These are phyloP conservation scores for Papiliotrema flavescens DNA, from an alignment of 1,284 basidiomycete species.

Conservation along the genomic window DNA sequence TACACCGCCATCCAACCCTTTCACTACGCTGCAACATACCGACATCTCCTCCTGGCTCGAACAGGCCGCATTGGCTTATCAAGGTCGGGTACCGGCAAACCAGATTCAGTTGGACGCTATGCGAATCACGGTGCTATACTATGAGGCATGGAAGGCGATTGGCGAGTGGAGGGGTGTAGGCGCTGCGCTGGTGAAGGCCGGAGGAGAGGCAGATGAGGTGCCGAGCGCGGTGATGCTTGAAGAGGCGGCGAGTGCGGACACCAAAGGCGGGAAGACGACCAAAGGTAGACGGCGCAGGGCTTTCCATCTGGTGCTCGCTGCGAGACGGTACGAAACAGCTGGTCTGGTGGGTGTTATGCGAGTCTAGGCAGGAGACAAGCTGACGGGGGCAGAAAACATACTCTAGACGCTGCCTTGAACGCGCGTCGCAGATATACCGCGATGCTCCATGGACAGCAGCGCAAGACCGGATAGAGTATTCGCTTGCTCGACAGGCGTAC, in stretches of 20 bases:
- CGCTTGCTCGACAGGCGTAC: constrained; percentile 54
- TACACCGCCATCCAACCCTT: constrained; percentile 12
- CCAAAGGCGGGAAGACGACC: constrained; percentile 37
- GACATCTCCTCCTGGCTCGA: constrained; percentile 47
- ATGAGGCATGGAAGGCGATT: constrained; percentile 46
- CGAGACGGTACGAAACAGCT: constrained; percentile 54
- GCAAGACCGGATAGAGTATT: constrained; percentile 52
- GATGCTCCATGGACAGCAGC: constrained; percentile 49
- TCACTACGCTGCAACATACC: constrained; percentile 44
- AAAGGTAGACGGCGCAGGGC: constrained; percentile 48
- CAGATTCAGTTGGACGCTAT: constrained; percentile 48
- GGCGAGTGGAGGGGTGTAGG: constrained; percentile 46
- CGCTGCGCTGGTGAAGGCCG: constrained; percentile 40
- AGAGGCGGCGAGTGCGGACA: constrained; percentile 52
- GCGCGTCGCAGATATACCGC: constrained; percentile 44
- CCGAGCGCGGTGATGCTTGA: constrained; percentile 54
- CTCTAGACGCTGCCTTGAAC: constrained; percentile 48
- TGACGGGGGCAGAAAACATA: constrained; percentile 46
- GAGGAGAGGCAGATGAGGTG: constrained; percentile 52
- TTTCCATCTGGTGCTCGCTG: constrained; percentile 53
- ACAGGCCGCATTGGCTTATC: constrained; percentile 42
- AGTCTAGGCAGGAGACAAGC: background rate
- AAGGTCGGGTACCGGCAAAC: constrained; percentile 18
- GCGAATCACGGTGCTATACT: constrained; percentile 47
- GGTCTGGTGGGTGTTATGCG: constrained; percentile 47